These are phyloP conservation scores for Gossypium herbaceum DNA, from an alignment of 345 rosid species.

Conservation along the genomic window DNA sequence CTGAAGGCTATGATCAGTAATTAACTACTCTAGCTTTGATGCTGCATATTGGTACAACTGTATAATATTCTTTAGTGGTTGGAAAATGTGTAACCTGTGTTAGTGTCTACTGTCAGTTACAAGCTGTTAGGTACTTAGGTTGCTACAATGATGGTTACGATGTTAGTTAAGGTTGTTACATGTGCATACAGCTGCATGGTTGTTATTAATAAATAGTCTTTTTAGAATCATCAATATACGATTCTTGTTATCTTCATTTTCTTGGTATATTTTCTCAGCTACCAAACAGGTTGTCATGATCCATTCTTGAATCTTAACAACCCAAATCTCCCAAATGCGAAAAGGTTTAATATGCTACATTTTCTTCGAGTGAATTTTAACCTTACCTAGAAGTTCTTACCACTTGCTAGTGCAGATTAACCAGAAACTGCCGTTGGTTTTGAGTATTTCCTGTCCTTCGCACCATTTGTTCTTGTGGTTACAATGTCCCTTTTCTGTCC, in stretches of 20 bases:
- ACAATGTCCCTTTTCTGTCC: not conserved
- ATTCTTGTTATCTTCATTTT: too few species aligned
- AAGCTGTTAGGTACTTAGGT: too few species aligned
- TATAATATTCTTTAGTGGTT: not conserved
- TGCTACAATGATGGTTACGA: too few species aligned
- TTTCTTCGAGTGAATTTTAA: conserved; percentile 3
- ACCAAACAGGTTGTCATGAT: too few species aligned
- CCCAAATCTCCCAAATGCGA: not conserved
- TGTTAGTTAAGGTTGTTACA: too few species aligned
- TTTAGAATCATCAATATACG: too few species aligned
- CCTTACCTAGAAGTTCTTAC: not conserved
- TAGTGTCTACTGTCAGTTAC: too few species aligned
- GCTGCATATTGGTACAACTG: not conserved
- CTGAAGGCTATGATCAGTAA: conserved; percentile 84
- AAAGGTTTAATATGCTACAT: not conserved
- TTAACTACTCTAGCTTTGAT: conserved; percentile 10
- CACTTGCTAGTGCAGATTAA: not conserved
- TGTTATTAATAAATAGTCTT: too few species aligned
- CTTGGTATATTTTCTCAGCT: too few species aligned
- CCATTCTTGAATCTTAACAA: too few species aligned
- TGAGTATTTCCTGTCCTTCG: not conserved
- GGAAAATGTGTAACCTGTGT: not conserved
- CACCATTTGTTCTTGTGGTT: not conserved
- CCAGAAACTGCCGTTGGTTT: not conserved
- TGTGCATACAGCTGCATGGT: too few species aligned